phyloP scores from a whole-genome alignment of 768 basidiomycete genomes.

The Trametes villosa region DNA sequence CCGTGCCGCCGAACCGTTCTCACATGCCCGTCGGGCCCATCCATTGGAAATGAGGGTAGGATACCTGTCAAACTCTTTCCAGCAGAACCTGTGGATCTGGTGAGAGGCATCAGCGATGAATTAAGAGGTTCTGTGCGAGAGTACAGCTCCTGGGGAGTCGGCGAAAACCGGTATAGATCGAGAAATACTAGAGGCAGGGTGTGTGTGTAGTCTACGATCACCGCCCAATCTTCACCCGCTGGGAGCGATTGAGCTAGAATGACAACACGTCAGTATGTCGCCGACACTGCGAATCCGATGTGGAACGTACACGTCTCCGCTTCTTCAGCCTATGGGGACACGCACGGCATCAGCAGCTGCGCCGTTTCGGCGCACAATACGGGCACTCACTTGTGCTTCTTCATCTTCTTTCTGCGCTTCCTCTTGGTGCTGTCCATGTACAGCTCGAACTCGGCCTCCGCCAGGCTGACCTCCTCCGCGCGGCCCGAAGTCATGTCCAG shows the following conservation, averaged over 20 bases:
- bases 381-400: constrained; percentile 89
- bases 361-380: constrained; percentile 10
- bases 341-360: constrained; percentile 8
- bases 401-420: constrained; percentile 93
- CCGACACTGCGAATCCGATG: not conserved
- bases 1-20: not conserved
- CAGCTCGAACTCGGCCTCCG: constrained; percentile 66
- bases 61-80: not conserved
- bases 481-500: constrained; percentile 57
- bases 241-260: constrained; percentile 23
- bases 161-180: constrained; percentile 2
- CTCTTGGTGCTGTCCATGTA: constrained; percentile 82
- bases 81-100: not conserved
- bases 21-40: too few relatives aligned
- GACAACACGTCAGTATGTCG: not conserved
- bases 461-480: constrained; percentile 54
- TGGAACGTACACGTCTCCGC: constrained; percentile 71
- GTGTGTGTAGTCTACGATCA: constrained; percentile 13
- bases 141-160: constrained; percentile 12
- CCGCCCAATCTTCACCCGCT: constrained; percentile 27
- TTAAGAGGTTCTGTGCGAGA: constrained; percentile 11
- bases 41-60: too few relatives aligned
- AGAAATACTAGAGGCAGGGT: not conserved
- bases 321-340: constrained; percentile 78
- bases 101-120: constrained; percentile 20